Percentiles rank a stretch among this genome's conserved stretches.
Conservation (phyloP, 2,329 filamentous ascomycete genomes). For the Xylaria sp. region DNA sequence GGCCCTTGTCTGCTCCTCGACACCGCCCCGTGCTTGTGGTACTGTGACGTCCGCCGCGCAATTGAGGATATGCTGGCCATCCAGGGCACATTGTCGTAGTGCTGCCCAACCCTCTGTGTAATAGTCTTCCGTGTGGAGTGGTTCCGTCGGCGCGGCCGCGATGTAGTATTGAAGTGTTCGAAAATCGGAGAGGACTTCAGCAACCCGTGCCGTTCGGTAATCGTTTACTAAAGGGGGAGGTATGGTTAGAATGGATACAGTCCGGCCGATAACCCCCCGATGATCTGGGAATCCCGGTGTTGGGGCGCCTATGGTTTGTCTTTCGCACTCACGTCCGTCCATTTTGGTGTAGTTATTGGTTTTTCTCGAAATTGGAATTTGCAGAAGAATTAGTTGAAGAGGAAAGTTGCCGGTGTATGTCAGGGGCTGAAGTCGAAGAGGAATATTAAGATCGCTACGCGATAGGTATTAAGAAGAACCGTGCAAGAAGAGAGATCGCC, state of each 20-base stretch:
- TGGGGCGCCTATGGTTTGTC: constrained; percentile 3
- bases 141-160: constrained; percentile 65
- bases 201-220: constrained; percentile 68
- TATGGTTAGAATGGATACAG: constrained; percentile 38
- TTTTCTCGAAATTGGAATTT: constrained; percentile 8
- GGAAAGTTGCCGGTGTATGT: constrained; percentile 29
- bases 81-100: constrained; percentile 70
- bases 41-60: constrained; percentile 71
- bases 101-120: constrained; percentile 72
- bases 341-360: constrained; percentile 41
- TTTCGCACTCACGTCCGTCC: constrained; percentile 50
- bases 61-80: constrained; percentile 73
- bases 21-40: constrained; percentile 62
- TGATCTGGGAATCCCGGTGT: constrained; percentile 7
- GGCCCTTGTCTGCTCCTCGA: constrained; percentile 69
- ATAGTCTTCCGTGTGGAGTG: constrained; percentile 66
- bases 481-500: constrained; percentile 24
- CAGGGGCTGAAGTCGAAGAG: constrained; percentile 7
- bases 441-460: constrained; percentile 26
- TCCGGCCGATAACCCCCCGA: constrained; percentile 1
- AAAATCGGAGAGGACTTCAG: constrained; percentile 71
- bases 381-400: constrained; percentile 15
- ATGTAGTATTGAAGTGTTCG: constrained; percentile 71
- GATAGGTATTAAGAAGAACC: constrained; percentile 30
- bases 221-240: constrained; percentile 64